Evolutionary conservation across 306 rosid species (phyloP), one percentile per base, ranked within the genome.

Genomic region (Corylus heterophylla): DNA sequence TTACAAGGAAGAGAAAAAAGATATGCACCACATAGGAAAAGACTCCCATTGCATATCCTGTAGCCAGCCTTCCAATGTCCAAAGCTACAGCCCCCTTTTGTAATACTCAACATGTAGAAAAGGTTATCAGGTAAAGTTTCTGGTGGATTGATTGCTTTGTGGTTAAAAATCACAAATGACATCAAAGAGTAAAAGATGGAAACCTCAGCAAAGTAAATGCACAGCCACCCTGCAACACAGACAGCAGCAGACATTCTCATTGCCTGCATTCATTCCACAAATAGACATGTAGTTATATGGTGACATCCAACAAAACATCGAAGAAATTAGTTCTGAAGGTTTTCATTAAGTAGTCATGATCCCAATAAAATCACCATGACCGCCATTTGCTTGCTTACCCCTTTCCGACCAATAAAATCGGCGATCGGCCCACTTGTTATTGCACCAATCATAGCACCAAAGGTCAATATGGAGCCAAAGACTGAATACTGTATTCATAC

Each of bases 11-110:
- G 63, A 52, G 71, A 81, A 81, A 78, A 54, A 22, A 70, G 12
- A 76, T 44, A 80, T 81, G 45, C 68, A 94, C 98, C 90, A 92
- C 97, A 42, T 83, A 95, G 54, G 98, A 95, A 80, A 89, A 95
- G 47, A 93, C 87, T 81, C 98, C 98, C 98, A 95, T 95, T 86
- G 97, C 98, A 78, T 89, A 95, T 83, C 98, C 98, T n/a, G 96
- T 95, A 76, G 92, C 91, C 77, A 92, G 82, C 87, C 98, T 92
- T 75, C 94, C 98, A 85, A 90, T 83, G 88, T 91, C 91, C 91
- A 95, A 86, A 84, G 88, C 69, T 76, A 81, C 76, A 54, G 89
- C 81, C 4, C 88, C 92, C 98, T 94, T 63, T 66, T 47, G 74
- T 12, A 54, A 52, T 47, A 74, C 37, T 54, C 79, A 83, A 81